These are phyloP conservation scores for Sonneratia caseolaris DNA, from an alignment of 345 rosid species.

Conservation along the genomic window DNA sequence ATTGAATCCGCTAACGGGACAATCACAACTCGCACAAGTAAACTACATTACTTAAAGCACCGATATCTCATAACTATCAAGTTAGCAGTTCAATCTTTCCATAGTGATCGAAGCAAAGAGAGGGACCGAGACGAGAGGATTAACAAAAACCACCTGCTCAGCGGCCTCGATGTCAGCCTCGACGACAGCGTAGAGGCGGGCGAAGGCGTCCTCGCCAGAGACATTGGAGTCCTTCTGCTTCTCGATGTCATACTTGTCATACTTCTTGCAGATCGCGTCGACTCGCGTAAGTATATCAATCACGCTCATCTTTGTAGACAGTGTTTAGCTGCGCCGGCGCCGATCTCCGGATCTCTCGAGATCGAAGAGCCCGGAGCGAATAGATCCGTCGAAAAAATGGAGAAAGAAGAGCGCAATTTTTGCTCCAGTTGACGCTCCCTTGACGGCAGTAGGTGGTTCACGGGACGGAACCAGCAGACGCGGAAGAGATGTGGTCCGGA, in stretches of 20 bases:
- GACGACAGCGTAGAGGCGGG: constrained; percentile 62
- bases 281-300: constrained; percentile 89
- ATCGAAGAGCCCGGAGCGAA: background rate
- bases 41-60: constrained; percentile 7
- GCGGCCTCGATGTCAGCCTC: constrained; percentile 68
- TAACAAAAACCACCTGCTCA: constrained; percentile 37
- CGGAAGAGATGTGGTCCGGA: no score
- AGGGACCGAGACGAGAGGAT: background rate
- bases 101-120: background rate
- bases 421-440: background rate
- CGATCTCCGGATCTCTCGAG: background rate
- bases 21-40: background rate
- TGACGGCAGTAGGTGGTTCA: background rate
- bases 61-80: background rate
- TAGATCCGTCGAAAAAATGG: background rate
- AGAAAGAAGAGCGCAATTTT: background rate
- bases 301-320: constrained; percentile 55
- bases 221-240: constrained; percentile 72
- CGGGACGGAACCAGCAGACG: constrained; percentile 1
- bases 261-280: constrained; percentile 89
- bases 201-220: constrained; percentile 90
- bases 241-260: constrained; percentile 84
- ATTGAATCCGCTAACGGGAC: constrained; percentile 2
- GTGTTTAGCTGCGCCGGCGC: background rate
- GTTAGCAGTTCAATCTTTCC: background rate